phyloP scores from a whole-genome alignment of 441 rosid species.

The Populus trichocarpa region DNA sequence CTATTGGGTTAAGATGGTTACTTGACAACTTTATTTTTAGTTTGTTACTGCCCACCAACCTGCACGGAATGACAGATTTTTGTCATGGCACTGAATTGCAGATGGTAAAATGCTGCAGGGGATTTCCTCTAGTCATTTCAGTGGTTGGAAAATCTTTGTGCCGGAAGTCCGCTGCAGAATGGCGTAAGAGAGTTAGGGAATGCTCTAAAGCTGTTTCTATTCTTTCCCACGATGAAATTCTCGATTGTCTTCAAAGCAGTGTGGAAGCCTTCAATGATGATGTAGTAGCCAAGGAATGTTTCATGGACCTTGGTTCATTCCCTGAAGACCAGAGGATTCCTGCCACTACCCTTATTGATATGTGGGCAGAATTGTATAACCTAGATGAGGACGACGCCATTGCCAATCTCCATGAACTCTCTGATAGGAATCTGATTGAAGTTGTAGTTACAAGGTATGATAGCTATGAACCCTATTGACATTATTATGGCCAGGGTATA shows the following conservation, averaged over 20 bases:
- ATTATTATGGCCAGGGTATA: background rate
- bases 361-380: constrained; percentile 52
- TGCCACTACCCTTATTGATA: constrained; percentile 45
- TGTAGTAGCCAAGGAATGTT: constrained; percentile 43
- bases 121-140: constrained; percentile 57
- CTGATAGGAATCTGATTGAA: constrained; percentile 38
- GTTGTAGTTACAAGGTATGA: constrained; percentile 39
- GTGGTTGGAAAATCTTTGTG: constrained; percentile 58
- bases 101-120: constrained; percentile 59
- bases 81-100: constrained; percentile 26
- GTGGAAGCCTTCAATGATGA: constrained; percentile 36
- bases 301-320: constrained; percentile 60
- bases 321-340: constrained; percentile 61
- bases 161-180: constrained; percentile 26
- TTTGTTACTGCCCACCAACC: background rate
- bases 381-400: constrained; percentile 30
- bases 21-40: background rate
- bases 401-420: constrained; percentile 36
- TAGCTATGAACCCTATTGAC: background rate
- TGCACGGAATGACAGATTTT: background rate
- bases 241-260: constrained; percentile 38
- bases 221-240: constrained; percentile 24
- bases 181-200: constrained; percentile 36
- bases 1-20: too few relatives aligned
- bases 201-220: constrained; percentile 32